Percentiles rank a stretch among this genome's conserved stretches.
Evolutionary conservation across 2,329 filamentous ascomycete species (phyloP).

Genomic region (Beauveria bassiana): DNA sequence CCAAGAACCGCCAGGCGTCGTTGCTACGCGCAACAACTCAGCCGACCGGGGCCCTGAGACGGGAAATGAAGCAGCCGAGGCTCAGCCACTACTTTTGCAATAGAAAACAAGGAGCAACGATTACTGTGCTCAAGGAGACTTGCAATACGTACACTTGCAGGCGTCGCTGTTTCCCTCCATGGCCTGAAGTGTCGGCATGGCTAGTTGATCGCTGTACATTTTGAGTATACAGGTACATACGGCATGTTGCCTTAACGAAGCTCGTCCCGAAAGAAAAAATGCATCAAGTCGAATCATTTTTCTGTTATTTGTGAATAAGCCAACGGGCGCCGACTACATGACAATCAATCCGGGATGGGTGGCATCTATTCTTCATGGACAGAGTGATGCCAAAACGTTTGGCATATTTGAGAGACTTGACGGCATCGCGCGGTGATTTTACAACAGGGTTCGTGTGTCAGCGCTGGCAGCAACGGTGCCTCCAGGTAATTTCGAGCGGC

Average conservation of each 20-base stretch:
- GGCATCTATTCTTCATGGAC: slow-evolving; percentile 10
- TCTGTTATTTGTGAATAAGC: slow-evolving; percentile 3
- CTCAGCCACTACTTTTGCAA: background rate
- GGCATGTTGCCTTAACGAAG: slow-evolving; percentile 10
- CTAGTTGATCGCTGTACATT: background rate
- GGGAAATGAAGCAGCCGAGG: background rate
- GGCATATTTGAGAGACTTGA: slow-evolving; percentile 11
- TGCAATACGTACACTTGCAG: background rate
- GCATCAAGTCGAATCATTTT: slow-evolving; percentile 5
- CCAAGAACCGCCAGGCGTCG: background rate
- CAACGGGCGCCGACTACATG: slow-evolving; percentile 11
- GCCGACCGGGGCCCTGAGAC: background rate
- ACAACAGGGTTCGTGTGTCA: background rate
- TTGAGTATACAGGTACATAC: slow-evolving; percentile 13
- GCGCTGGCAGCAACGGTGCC: too few relatives aligned
- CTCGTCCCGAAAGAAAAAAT: slow-evolving; percentile 11
- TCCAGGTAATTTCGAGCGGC: too few relatives aligned
- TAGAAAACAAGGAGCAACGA: background rate
- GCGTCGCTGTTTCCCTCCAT: background rate
- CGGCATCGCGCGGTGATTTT: slow-evolving; percentile 9
- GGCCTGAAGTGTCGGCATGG: slow-evolving; percentile 10
- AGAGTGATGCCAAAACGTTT: background rate
- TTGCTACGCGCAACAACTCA: background rate
- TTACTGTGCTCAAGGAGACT: background rate
- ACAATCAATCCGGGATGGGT: slow-evolving; percentile 10